Evolutionary conservation across 352 stramenopile genomes (phyloP).

Genomic region (Achlya hypogyna): DNA sequence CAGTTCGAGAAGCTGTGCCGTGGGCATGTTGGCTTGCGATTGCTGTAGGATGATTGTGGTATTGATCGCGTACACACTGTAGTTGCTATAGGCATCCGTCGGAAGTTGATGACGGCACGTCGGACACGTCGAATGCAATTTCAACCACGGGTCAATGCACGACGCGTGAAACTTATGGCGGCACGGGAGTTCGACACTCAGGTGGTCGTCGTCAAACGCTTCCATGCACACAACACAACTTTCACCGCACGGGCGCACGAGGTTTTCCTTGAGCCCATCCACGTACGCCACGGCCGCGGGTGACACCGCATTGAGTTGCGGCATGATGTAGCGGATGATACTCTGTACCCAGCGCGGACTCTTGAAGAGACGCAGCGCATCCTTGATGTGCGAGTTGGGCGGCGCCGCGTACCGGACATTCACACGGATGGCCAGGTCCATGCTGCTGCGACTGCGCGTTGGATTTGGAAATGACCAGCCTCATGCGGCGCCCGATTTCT

Average conservation of each 20-base stretch:
- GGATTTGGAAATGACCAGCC: slow-evolving; percentile 13
- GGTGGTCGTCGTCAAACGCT: slow-evolving; percentile 29
- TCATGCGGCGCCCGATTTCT: neutral
- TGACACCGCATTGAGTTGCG: slow-evolving; percentile 77
- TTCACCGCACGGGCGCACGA: slow-evolving; percentile 23
- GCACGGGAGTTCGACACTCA: slow-evolving; percentile 59
- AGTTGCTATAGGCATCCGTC: slow-evolving; percentile 74
- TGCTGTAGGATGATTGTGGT: slow-evolving; percentile 84
- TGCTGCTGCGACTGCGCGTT: slow-evolving; percentile 16
- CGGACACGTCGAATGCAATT: slow-evolving; percentile 77
- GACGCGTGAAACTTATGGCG: slow-evolving; percentile 66
- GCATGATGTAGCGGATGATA: slow-evolving; percentile 87
- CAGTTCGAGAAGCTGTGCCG: slow-evolving; percentile 63
- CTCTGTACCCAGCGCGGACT: slow-evolving; percentile 81
- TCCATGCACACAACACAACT: slow-evolving; percentile 83
- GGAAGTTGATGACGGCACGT: slow-evolving; percentile 74
- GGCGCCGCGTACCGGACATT: slow-evolving; percentile 82
- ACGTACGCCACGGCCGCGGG: slow-evolving; percentile 52
- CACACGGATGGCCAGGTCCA: slow-evolving; percentile 82
- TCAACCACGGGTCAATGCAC: slow-evolving; percentile 82
- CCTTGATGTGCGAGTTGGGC: slow-evolving; percentile 81
- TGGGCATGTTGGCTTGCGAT: slow-evolving; percentile 67
- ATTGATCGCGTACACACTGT: slow-evolving; percentile 86
- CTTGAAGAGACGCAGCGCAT: slow-evolving; percentile 81
- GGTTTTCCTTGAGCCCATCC: slow-evolving; percentile 43